These are phyloP conservation scores for Rhodotorula paludigena DNA, from an alignment of 768 basidiomycete genomes.

Conservation along the genomic window DNA sequence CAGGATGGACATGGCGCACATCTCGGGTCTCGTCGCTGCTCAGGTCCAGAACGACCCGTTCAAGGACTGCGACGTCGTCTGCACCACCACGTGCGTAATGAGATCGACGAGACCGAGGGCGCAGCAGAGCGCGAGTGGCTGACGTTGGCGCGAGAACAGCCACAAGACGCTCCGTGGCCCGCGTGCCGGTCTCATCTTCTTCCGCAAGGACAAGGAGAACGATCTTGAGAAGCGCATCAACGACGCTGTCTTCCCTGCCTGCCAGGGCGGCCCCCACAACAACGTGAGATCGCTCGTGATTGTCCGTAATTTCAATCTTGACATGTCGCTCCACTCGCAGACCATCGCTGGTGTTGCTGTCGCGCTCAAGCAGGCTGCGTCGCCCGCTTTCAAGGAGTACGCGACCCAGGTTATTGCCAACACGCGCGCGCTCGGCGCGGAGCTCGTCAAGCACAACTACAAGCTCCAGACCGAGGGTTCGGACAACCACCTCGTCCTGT, in stretches of 20 bases:
- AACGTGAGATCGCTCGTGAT: slow-evolving; percentile 51
- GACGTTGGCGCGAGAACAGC: slow-evolving; percentile 46
- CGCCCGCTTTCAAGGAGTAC: slow-evolving; percentile 83
- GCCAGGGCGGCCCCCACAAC: slow-evolving; percentile 99
- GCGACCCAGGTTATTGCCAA: slow-evolving; percentile 92
- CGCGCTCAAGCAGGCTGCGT: slow-evolving; percentile 79
- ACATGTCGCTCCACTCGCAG: slow-evolving; percentile 40
- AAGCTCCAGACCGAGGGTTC: slow-evolving; percentile 94
- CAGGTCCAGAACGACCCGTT: slow-evolving; percentile 86
- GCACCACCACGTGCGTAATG: slow-evolving; percentile 82
- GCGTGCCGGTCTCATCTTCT: slow-evolving; percentile 96
- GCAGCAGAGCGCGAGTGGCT: neutral
- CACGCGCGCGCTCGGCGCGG: slow-evolving; percentile 64
- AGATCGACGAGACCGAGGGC: too few species aligned
- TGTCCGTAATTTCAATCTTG: too few species aligned
- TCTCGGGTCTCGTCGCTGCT: slow-evolving; percentile 88
- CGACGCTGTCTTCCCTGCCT: slow-evolving; percentile 98
- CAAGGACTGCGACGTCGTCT: slow-evolving; percentile 93
- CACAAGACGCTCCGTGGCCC: slow-evolving; percentile 99
- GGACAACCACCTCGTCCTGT: slow-evolving; percentile 95
- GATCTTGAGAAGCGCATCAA: slow-evolving; percentile 96
- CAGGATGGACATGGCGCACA: slow-evolving; percentile 88
- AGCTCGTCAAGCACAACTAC: slow-evolving; percentile 75
- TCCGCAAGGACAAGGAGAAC: slow-evolving; percentile 81
- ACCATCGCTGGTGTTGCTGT: slow-evolving; percentile 95